A percentile compares a stretch with the other conserved stretches of the same genome.
phyloP scores from a whole-genome alignment of 2,329 filamentous ascomycete species.

The Berkeleyomyces basicola region DNA sequence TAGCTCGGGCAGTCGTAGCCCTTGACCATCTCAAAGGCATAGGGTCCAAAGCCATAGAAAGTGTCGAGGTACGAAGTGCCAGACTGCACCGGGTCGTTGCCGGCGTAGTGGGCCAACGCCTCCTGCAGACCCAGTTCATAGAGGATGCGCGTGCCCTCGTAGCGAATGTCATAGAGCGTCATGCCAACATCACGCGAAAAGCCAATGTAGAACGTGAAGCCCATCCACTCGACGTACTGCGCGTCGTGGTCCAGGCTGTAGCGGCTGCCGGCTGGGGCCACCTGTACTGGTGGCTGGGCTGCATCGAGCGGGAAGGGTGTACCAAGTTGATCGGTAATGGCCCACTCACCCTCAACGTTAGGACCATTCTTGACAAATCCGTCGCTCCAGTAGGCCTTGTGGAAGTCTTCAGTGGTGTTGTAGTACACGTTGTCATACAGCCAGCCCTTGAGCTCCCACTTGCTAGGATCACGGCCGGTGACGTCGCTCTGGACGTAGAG shows the following conservation, averaged over 20 bases:
- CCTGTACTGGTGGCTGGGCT: slow-evolving; percentile 22
- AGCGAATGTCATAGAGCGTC: slow-evolving; percentile 32
- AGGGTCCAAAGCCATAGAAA: slow-evolving; percentile 22
- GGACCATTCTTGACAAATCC: slow-evolving; percentile 23
- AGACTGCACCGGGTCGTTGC: slow-evolving; percentile 28
- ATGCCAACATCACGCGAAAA: slow-evolving; percentile 29
- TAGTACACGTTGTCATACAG: slow-evolving; percentile 27
- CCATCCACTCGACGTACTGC: slow-evolving; percentile 35
- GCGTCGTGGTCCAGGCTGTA: slow-evolving; percentile 28
- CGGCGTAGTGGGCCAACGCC: slow-evolving; percentile 35
- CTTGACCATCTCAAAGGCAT: slow-evolving; percentile 24
- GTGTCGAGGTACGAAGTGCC: slow-evolving; percentile 28
- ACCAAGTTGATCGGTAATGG: slow-evolving; percentile 21
- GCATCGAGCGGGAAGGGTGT: slow-evolving; percentile 22
- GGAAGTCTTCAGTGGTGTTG: slow-evolving; percentile 20
- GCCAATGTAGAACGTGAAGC: slow-evolving; percentile 34
- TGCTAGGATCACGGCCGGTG: slow-evolving; percentile 26
- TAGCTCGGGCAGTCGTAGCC: slow-evolving; percentile 28
- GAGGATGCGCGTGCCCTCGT: slow-evolving; percentile 32
- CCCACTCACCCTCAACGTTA: slow-evolving; percentile 21
- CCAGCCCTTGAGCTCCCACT: slow-evolving; percentile 27
- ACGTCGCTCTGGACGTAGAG: slow-evolving; percentile 29
- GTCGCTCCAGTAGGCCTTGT: slow-evolving; percentile 23
- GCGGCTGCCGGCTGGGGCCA: slow-evolving; percentile 25
- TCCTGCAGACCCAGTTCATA: slow-evolving; percentile 38